These are phyloP conservation scores for Helicostylum pulchrum DNA, from an alignment of 192 early-diverging fungal species.

Conservation along the genomic window DNA sequence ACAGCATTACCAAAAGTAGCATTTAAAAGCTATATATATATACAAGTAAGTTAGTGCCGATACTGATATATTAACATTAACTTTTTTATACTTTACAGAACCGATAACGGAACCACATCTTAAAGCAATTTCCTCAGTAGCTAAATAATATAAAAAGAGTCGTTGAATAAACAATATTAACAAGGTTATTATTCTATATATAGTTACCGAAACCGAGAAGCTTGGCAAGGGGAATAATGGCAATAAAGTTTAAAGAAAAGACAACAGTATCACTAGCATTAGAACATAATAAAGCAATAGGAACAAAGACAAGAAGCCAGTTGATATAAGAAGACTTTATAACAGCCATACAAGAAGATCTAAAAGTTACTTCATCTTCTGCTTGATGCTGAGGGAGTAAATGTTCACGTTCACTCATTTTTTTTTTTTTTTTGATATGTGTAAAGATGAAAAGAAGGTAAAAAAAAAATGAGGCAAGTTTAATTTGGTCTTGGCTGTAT, in stretches of 20 bases:
- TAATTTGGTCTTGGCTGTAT: background rate
- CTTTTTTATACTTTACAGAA: constrained; percentile 17
- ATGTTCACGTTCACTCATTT: constrained; percentile 19
- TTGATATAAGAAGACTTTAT: constrained; percentile 64
- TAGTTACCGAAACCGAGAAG: constrained; percentile 37
- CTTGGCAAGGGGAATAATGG: constrained; percentile 89
- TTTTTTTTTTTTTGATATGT: background rate
- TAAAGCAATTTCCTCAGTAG: constrained; percentile 71
- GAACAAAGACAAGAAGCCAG: constrained; percentile 70
- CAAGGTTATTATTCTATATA: background rate
- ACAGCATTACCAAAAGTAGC: constrained; percentile 72
- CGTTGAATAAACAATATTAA: constrained; percentile 15
- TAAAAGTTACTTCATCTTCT: constrained; percentile 24
- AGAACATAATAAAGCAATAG: constrained; percentile 70
- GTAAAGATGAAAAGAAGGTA: background rate
- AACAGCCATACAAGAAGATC: constrained; percentile 45
- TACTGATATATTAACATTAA: too few species aligned
- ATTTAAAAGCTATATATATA: constrained; percentile 24
- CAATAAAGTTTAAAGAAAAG: constrained; percentile 88
- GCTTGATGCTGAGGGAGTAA: background rate
- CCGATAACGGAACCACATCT: constrained; percentile 37
- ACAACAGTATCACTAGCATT: constrained; percentile 62
- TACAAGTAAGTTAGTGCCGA: background rate
- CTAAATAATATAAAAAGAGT: constrained; percentile 30
- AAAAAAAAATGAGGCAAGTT: background rate